These are phyloP conservation scores for Sporothrix variecibatus DNA, from an alignment of 2,329 filamentous ascomycete genomes.

Conservation along the genomic window DNA sequence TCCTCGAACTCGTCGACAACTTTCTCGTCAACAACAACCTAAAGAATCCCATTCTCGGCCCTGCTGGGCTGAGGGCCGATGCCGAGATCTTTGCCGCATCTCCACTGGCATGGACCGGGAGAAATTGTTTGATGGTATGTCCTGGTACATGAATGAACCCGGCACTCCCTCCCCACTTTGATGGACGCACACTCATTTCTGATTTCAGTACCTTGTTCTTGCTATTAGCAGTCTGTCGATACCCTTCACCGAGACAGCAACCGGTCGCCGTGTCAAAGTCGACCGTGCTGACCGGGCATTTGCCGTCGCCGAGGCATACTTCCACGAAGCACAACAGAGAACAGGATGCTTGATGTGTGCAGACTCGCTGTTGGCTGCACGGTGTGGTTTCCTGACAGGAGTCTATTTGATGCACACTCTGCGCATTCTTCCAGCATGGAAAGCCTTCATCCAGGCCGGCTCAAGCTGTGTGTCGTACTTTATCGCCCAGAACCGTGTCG, in stretches of 20 bases:
- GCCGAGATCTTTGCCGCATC: slow-evolving; percentile 38
- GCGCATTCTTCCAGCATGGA: slow-evolving; percentile 26
- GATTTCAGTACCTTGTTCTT: not conserved
- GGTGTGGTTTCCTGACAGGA: slow-evolving; percentile 48
- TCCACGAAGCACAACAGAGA: slow-evolving; percentile 51
- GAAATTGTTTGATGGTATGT: slow-evolving; percentile 40
- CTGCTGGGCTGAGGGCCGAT: slow-evolving; percentile 42
- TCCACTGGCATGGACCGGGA: slow-evolving; percentile 49
- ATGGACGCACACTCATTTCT: not conserved
- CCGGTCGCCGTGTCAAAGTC: slow-evolving; percentile 32
- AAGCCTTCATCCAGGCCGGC: slow-evolving; percentile 23
- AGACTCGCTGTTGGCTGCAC: slow-evolving; percentile 48
- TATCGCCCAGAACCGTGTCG: not conserved
- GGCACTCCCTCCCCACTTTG: too few relatives aligned
- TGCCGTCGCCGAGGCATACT: slow-evolving; percentile 47
- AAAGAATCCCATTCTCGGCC: slow-evolving; percentile 55
- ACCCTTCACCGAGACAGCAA: slow-evolving; percentile 3
- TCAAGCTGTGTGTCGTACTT: slow-evolving; percentile 21
- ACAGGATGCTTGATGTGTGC: slow-evolving; percentile 47
- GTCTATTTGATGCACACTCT: slow-evolving; percentile 26
- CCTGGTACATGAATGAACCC: not conserved
- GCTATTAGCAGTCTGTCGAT: slow-evolving; percentile 2
- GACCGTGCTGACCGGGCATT: slow-evolving; percentile 41
- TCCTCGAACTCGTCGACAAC: slow-evolving; percentile 25
- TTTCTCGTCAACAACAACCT: slow-evolving; percentile 46